A percentile compares a stretch with the other conserved stretches of the same genome.
phyloP scores from a whole-genome alignment of 371 early-diverging fungal species.

The Mortierella polycephala region DNA sequence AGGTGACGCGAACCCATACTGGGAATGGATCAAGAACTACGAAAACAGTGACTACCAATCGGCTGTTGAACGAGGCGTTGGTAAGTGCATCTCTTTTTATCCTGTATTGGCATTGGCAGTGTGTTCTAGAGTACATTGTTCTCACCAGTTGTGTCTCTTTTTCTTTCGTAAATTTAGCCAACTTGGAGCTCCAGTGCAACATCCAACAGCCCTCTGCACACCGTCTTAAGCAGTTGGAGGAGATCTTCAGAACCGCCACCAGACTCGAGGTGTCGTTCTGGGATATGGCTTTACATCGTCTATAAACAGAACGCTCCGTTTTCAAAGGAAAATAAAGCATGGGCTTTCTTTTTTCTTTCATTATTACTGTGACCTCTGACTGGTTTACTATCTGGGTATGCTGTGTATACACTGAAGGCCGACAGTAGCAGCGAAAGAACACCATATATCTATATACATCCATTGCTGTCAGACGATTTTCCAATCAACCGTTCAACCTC shows the following conservation, averaged over 20 bases:
- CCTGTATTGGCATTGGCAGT: not conserved
- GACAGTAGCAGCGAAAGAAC: too few relatives aligned
- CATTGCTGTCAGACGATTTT: not conserved
- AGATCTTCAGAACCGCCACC: conserved; percentile 76
- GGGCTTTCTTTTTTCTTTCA: not conserved
- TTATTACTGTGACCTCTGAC: not conserved
- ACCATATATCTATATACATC: too few relatives aligned
- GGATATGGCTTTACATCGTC: conserved; percentile 67
- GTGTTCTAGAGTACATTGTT: too few relatives aligned
- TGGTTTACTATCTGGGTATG: not conserved
- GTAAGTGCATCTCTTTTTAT: conserved; percentile 35
- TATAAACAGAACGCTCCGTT: conserved; percentile 4
- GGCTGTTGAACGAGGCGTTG: conserved; percentile 70
- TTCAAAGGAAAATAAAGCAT: conserved; percentile 1
- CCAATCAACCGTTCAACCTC: conserved; percentile 29
- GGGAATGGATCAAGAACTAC: conserved; percentile 85
- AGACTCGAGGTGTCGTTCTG: conserved; percentile 78
- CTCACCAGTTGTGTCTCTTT: not conserved
- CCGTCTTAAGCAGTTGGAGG: conserved; percentile 72
- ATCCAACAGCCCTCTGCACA: conserved; percentile 61
- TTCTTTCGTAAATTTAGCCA: conserved; percentile 43
- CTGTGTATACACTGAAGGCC: too few relatives aligned
- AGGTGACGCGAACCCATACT: conserved; percentile 82
- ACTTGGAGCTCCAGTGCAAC: conserved; percentile 62
- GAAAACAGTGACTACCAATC: conserved; percentile 71